Percentiles rank a stretch among this genome's conserved stretches.
Evolutionary conservation across 2,329 filamentous ascomycete genomes (phyloP).

Genomic region (Ophiostoma triangulosporum): DNA sequence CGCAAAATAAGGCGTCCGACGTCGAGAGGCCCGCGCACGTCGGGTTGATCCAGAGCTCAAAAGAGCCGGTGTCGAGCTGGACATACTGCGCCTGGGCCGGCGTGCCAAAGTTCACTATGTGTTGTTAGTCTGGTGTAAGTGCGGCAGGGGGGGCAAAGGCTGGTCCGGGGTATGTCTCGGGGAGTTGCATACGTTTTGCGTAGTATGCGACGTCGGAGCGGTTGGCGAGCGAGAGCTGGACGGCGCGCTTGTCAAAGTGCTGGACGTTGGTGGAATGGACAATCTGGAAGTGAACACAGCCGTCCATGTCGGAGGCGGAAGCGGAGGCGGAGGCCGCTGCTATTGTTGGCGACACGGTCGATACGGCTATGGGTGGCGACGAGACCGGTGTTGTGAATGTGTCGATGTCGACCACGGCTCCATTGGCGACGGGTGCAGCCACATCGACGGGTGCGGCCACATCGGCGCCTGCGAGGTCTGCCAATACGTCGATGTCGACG

Average conservation of each 20-base stretch:
- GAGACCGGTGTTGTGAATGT: neutral
- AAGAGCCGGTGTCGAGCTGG: slow-evolving; percentile 46
- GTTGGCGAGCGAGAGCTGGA: slow-evolving; percentile 33
- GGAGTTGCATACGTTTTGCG: slow-evolving; percentile 29
- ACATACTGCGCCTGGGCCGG: slow-evolving; percentile 39
- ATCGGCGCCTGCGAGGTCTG: neutral
- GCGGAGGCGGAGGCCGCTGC: neutral
- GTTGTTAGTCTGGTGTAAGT: neutral
- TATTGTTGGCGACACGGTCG: neutral
- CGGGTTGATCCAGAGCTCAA: slow-evolving; percentile 40
- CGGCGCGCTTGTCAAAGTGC: slow-evolving; percentile 28
- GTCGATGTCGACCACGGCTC: neutral
- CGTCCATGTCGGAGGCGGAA: neutral
- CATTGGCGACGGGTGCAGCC: neutral
- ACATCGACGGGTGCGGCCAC: neutral
- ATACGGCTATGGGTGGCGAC: neutral
- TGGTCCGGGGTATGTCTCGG: too few relatives aligned
- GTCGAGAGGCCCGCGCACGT: slow-evolving; percentile 3
- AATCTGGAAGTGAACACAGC: slow-evolving; percentile 27
- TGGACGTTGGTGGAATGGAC: slow-evolving; percentile 29
- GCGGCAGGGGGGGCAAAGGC: too few relatives aligned
- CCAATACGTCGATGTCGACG: neutral
- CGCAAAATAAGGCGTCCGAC: slow-evolving; percentile 3
- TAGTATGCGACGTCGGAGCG: slow-evolving; percentile 42
- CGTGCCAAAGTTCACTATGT: slow-evolving; percentile 35